phyloP scores from a whole-genome alignment of 352 stramenopile genomes.

The Phytophthora brassicae region DNA sequence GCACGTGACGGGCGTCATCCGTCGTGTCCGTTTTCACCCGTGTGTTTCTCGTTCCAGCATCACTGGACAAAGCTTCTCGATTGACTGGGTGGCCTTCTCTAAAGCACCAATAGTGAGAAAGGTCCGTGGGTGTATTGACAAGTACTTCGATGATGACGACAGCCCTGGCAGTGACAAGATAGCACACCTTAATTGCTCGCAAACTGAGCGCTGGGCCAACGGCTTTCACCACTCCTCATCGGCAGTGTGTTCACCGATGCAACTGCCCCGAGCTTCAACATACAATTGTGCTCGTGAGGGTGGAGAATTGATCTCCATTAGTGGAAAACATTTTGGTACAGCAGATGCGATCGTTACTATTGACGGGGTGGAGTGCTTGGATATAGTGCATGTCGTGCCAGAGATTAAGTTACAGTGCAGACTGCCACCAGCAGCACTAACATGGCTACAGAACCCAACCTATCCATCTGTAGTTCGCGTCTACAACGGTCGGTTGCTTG shows the following conservation, averaged over 20 bases:
- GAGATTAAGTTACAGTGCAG: slow-evolving; percentile 78
- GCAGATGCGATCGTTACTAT: slow-evolving; percentile 72
- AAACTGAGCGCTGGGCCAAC: slow-evolving; percentile 46
- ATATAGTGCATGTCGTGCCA: slow-evolving; percentile 54
- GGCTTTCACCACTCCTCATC: slow-evolving; percentile 41
- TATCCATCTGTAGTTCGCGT: slow-evolving; percentile 67
- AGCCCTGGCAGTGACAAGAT: slow-evolving; percentile 8
- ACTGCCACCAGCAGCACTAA: slow-evolving; percentile 46
- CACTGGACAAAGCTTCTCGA: slow-evolving; percentile 64
- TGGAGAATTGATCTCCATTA: slow-evolving; percentile 58
- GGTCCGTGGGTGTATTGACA: slow-evolving; percentile 80
- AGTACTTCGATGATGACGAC: slow-evolving; percentile 49
- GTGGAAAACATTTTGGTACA: slow-evolving; percentile 73
- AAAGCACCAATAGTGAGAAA: slow-evolving; percentile 75
- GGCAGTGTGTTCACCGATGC: slow-evolving; percentile 49
- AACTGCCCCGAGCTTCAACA: slow-evolving; percentile 55
- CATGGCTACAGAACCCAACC: slow-evolving; percentile 33
- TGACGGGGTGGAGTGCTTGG: slow-evolving; percentile 63
- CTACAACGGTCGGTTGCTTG: slow-evolving; percentile 56
- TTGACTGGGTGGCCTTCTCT: slow-evolving; percentile 72
- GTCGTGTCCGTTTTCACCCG: slow-evolving; percentile 63
- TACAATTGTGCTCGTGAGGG: slow-evolving; percentile 73
- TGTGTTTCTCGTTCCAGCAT: slow-evolving; percentile 32
- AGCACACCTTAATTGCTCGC: slow-evolving; percentile 50
- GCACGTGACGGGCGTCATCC: slow-evolving; percentile 56